phyloP scores from a whole-genome alignment of 345 rosid species.

The Atalantia buxifolia region DNA sequence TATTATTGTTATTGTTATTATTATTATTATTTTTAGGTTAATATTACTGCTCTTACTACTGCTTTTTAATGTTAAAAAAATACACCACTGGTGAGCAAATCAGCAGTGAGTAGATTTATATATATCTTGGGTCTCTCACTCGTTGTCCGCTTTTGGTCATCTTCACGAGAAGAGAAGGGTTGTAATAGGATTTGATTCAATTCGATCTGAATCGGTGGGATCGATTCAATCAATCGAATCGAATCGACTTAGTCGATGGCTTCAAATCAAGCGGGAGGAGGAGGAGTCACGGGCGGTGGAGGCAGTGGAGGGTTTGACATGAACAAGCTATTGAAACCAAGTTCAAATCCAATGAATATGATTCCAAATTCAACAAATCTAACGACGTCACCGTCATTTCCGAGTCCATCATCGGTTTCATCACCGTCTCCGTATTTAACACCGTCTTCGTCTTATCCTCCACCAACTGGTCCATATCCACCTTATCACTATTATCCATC shows the following conservation, averaged over 20 bases:
- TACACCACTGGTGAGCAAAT: background rate
- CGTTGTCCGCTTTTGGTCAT: background rate
- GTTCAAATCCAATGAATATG: constrained; percentile 22
- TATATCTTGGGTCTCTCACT: background rate
- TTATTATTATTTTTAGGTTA: background rate
- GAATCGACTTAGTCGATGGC: constrained; percentile 20
- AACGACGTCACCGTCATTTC: constrained; percentile 17
- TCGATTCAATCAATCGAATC: background rate
- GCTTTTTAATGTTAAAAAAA: too few relatives aligned
- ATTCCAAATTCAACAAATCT: constrained; percentile 15
- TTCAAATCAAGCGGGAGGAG: constrained; percentile 18
- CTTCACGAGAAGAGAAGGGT: background rate
- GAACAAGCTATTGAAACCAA: constrained; percentile 36
- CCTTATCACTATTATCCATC: constrained; percentile 27
- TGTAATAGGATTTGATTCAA: background rate
- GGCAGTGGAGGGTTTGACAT: constrained; percentile 32
- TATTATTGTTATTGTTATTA: background rate
- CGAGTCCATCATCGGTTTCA: constrained; percentile 15
- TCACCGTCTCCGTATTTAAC: constrained; percentile 15
- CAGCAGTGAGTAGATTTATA: background rate
- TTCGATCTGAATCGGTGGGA: background rate
- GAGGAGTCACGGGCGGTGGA: background rate
- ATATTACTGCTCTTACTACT: background rate
- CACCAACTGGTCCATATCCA: constrained; percentile 36
- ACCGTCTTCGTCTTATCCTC: constrained; percentile 43